Percentiles rank a stretch among this genome's conserved stretches.
These are phyloP conservation scores for Clarireedia homoeocarpa DNA, from an alignment of 2,329 filamentous ascomycete genomes.

Conservation along the genomic window DNA sequence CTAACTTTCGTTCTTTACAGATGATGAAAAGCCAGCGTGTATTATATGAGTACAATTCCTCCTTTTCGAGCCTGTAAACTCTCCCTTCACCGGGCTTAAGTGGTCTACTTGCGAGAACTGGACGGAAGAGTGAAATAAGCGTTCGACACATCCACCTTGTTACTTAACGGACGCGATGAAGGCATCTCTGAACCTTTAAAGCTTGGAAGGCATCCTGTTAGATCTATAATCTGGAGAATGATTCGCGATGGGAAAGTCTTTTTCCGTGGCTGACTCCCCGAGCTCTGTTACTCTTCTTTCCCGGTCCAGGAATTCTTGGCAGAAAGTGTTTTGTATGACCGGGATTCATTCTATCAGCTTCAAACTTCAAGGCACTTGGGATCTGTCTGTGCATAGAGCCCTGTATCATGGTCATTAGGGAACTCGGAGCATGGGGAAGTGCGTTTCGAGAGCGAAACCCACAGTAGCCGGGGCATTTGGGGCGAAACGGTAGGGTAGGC, in stretches of 20 bases:
- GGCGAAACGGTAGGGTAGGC: background rate
- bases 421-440: background rate
- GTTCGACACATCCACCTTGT: slow-evolving; percentile 99
- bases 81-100: slow-evolving; percentile 88
- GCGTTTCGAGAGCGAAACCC: background rate
- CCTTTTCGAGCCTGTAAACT: slow-evolving; percentile 61
- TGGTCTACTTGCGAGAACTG: slow-evolving; percentile 62
- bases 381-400: background rate
- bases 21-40: slow-evolving; percentile 99
- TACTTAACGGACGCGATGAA: slow-evolving; percentile 90
- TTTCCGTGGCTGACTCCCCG: background rate
- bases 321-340: no score
- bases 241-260: background rate
- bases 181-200: slow-evolving; percentile 79
- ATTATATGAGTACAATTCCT: slow-evolving; percentile 73
- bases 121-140: slow-evolving; percentile 86
- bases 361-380: background rate
- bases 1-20: slow-evolving; percentile 41
- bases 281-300: background rate
- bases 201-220: slow-evolving; percentile 43
- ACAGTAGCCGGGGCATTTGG: background rate
- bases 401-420: background rate
- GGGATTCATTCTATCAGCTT: no score
- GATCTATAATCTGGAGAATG: background rate
- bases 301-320: no score